Evolutionary conservation across 2,329 filamentous ascomycete genomes (phyloP).

Genomic region (Trichoderma atroviride): DNA sequence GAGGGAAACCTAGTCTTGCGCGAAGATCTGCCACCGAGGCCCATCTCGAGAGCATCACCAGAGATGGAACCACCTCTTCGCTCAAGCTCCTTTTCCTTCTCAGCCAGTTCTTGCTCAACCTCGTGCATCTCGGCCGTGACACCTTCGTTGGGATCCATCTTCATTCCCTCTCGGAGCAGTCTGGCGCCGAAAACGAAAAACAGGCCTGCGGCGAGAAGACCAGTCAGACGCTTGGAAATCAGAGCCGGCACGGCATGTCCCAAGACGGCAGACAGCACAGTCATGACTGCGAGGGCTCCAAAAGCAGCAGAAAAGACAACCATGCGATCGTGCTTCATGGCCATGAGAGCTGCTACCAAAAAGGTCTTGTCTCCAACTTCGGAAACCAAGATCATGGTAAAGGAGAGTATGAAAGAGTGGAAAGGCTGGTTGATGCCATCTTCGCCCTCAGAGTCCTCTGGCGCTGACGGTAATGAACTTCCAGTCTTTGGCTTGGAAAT

Average conservation of each 20-base stretch:
- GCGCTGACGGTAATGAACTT: background rate
- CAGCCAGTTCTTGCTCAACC: slow-evolving; percentile 89
- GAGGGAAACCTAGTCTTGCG: slow-evolving; percentile 77
- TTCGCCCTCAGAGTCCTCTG: slow-evolving; percentile 44
- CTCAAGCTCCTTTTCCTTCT: slow-evolving; percentile 81
- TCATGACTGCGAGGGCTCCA: slow-evolving; percentile 89
- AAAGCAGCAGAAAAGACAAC: slow-evolving; percentile 97
- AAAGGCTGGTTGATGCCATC: slow-evolving; percentile 73
- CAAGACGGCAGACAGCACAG: slow-evolving; percentile 85
- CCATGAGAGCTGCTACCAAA: slow-evolving; percentile 95
- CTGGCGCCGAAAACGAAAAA: slow-evolving; percentile 90
- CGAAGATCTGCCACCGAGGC: slow-evolving; percentile 70
- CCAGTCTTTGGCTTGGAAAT: slow-evolving; percentile 37
- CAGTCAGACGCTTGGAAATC: slow-evolving; percentile 88
- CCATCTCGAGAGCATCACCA: slow-evolving; percentile 79
- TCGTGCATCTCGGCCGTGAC: slow-evolving; percentile 98
- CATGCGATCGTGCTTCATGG: slow-evolving; percentile 94
- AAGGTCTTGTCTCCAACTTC: slow-evolving; percentile 99
- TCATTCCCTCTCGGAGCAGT: slow-evolving; percentile 81
- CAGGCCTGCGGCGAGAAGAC: slow-evolving; percentile 78
- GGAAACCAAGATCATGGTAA: slow-evolving; percentile 96
- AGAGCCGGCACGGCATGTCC: slow-evolving; percentile 90
- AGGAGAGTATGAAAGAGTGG: slow-evolving; percentile 88
- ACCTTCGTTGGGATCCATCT: slow-evolving; percentile 86
- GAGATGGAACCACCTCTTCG: slow-evolving; percentile 66